Conservation (phyloP, 176 grass and related monocot genomes). For the Hordeum marinum region DNA sequence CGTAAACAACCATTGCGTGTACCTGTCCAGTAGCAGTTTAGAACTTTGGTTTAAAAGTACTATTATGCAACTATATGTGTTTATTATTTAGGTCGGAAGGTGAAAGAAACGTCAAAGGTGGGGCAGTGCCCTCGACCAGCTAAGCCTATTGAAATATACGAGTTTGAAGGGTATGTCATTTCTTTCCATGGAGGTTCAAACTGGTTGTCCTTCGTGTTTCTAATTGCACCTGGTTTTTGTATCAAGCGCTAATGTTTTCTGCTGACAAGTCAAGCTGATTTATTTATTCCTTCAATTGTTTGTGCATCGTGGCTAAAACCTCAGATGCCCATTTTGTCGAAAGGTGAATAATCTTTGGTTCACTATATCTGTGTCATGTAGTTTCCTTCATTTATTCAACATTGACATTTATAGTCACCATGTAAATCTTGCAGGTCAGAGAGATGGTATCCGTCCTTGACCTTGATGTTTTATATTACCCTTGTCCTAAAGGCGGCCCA, state of each 20-base stretch:
- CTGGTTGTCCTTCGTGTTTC: not conserved
- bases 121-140: conserved; percentile 60
- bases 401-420: not conserved
- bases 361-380: not conserved
- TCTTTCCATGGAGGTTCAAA: not conserved
- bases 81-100: conserved; percentile 48
- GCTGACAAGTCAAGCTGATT: not conserved
- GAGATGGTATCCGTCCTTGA: conserved; percentile 84
- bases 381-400: not conserved
- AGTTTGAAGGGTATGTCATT: conserved; percentile 73
- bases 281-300: conserved; percentile 21
- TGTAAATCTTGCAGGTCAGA: conserved; percentile 62
- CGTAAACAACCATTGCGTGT: not conserved
- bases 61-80: not conserved
- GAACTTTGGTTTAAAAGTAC: not conserved
- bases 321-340: conserved; percentile 90
- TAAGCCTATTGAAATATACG: conserved; percentile 93
- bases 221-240: not conserved
- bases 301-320: conserved; percentile 14
- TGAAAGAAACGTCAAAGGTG: conserved; percentile 86
- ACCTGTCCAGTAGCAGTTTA: not conserved
- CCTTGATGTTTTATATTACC: conserved; percentile 91
- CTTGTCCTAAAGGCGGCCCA: conserved; percentile 82
- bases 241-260: not conserved
- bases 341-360: conserved; percentile 52